Evolutionary conservation across 1,284 basidiomycete genomes (phyloP).

Genomic region (Cystobasidium sp.): DNA sequence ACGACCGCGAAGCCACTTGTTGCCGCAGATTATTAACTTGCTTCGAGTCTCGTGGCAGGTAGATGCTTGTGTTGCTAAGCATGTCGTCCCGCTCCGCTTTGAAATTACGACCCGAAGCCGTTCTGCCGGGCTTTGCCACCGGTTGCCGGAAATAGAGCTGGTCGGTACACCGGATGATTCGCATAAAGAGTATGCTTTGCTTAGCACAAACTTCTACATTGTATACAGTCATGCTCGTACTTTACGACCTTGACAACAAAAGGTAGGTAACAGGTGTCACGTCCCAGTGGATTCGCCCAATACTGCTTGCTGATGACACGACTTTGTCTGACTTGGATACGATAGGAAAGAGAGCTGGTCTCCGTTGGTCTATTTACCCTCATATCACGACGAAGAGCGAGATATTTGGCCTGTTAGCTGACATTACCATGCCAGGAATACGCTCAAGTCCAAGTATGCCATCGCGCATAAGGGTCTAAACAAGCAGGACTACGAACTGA

Average conservation of each 20-base stretch:
- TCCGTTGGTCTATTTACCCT: constrained; percentile 8
- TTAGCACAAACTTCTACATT: no score
- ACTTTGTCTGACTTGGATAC: background rate
- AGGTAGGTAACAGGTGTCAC: background rate
- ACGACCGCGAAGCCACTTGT: no score
- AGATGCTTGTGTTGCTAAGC: no score
- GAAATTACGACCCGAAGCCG: no score
- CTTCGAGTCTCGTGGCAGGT: no score
- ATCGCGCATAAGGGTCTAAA: constrained; percentile 19
- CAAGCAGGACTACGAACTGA: constrained; percentile 30
- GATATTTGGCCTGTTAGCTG: background rate
- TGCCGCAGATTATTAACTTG: no score
- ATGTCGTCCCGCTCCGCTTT: no score
- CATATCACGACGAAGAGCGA: background rate
- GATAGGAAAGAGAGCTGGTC: constrained; percentile 35
- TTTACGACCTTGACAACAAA: constrained; percentile 32
- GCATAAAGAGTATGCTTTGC: no score
- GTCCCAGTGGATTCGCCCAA: background rate
- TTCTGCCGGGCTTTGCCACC: no score
- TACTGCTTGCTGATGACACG: background rate
- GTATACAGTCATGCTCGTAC: constrained; percentile 10
- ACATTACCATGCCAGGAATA: background rate
- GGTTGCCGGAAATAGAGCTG: no score
- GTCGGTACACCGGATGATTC: no score
- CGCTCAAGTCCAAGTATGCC: constrained; percentile 19